Percentiles rank a stretch among this genome's conserved stretches.
These are phyloP conservation scores for Simplicillium sp. DNA, from an alignment of 2,329 filamentous ascomycete genomes.

Conservation along the genomic window DNA sequence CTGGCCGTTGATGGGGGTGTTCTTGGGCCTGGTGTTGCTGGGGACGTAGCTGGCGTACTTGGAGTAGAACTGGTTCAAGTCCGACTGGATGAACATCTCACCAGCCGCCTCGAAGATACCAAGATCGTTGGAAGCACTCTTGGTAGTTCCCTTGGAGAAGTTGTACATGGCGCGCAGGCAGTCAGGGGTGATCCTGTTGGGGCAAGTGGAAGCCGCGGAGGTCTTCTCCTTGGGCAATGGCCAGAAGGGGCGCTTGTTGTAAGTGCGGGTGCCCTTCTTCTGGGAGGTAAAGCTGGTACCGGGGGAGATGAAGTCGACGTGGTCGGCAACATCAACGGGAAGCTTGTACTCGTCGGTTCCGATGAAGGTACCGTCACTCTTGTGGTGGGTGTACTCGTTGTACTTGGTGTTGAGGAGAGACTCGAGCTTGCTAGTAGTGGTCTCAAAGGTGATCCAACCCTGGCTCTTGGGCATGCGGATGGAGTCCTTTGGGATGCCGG, in stretches of 20 bases:
- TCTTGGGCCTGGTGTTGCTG: constrained; percentile 22
- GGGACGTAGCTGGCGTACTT: constrained; percentile 22
- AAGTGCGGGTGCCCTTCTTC: background rate
- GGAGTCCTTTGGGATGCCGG: background rate
- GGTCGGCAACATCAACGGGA: constrained; percentile 21
- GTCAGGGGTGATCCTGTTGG: constrained; percentile 42
- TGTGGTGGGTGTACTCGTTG: constrained; percentile 35
- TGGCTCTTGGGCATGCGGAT: constrained; percentile 33
- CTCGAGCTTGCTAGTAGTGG: constrained; percentile 23
- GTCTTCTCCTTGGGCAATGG: background rate
- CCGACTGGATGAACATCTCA: constrained; percentile 28
- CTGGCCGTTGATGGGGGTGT: constrained; percentile 14
- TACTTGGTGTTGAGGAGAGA: constrained; percentile 41
- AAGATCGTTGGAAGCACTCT: constrained; percentile 23
- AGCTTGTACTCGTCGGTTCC: constrained; percentile 26
- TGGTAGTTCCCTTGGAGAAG: constrained; percentile 20
- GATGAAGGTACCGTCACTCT: constrained; percentile 18
- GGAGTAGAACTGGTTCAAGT: constrained; percentile 26
- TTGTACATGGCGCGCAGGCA: constrained; percentile 39
- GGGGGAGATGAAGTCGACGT: constrained; percentile 29
- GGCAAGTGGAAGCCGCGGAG: constrained; percentile 22
- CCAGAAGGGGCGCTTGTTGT: background rate
- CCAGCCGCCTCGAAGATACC: constrained; percentile 30
- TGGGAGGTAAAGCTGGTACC: constrained; percentile 14
- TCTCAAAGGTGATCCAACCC: constrained; percentile 25